These are phyloP conservation scores for Globisporangium nodosum DNA, from an alignment of 352 stramenopile species.

Conservation along the genomic window DNA sequence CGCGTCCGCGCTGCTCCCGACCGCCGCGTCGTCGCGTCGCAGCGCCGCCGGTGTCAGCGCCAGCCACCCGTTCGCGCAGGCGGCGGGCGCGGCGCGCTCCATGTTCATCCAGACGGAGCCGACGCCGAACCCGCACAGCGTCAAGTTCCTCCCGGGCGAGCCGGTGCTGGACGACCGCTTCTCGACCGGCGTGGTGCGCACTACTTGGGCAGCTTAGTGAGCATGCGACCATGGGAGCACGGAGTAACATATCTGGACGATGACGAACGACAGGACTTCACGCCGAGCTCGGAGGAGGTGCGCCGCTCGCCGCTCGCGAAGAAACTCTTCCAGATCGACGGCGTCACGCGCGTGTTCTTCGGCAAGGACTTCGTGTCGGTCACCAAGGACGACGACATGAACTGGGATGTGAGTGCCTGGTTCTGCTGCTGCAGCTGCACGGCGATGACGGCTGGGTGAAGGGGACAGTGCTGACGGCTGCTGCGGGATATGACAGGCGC, in stretches of 20 bases:
- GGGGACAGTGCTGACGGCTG: not conserved
- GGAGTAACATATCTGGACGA: not conserved
- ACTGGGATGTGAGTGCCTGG: constrained; percentile 87
- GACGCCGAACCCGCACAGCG: constrained; percentile 96
- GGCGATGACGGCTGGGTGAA: not conserved
- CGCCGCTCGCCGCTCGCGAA: constrained; percentile 92
- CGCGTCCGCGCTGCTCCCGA: constrained; percentile 1
- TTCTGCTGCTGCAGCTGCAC: not conserved
- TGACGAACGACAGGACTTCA: constrained; percentile 63
- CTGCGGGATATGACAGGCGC: constrained; percentile 26
- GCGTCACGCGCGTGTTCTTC: constrained; percentile 96
- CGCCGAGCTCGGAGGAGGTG: constrained; percentile 77
- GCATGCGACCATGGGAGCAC: no score
- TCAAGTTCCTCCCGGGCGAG: constrained; percentile 97
- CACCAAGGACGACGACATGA: constrained; percentile 93
- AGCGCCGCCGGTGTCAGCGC: not conserved
- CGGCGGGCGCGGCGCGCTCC: constrained; percentile 51
- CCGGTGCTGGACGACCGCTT: constrained; percentile 88
- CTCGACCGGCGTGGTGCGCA: constrained; percentile 60
- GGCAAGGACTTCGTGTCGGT: constrained; percentile 98
- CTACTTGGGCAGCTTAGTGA: not conserved
- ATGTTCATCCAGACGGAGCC: constrained; percentile 99
- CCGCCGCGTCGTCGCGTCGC: not conserved
- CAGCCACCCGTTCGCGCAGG: constrained; percentile 4
- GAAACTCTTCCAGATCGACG: constrained; percentile 95